Evolutionary conservation across 495 filamentous ascomycete species (phyloP).

Genomic region (Neurospora terricola): DNA sequence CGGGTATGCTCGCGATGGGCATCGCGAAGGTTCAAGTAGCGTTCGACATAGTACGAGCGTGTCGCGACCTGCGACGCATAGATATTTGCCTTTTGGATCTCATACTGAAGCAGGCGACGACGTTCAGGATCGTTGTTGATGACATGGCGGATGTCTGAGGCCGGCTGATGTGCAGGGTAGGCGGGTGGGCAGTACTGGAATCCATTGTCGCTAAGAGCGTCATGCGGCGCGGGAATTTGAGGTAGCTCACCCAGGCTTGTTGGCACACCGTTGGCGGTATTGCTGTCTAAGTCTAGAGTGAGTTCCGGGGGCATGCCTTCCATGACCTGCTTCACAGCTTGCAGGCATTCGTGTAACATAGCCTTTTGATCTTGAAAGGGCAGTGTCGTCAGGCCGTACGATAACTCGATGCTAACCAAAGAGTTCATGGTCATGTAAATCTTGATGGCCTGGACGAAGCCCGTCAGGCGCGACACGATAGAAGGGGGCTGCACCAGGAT

Average conservation of each 20-base stretch:
- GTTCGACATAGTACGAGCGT: slow-evolving; percentile 71
- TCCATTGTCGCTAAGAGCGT: not conserved
- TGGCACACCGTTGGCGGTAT: not conserved
- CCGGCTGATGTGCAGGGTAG: slow-evolving; percentile 20
- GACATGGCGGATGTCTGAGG: slow-evolving; percentile 28
- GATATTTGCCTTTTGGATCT: slow-evolving; percentile 81
- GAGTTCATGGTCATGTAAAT: slow-evolving; percentile 62
- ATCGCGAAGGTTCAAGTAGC: slow-evolving; percentile 60
- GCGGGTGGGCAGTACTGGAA: slow-evolving; percentile 29
- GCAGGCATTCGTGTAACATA: slow-evolving; percentile 51
- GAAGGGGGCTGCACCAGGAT: slow-evolving; percentile 53
- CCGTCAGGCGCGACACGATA: slow-evolving; percentile 52
- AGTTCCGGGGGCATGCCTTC: slow-evolving; percentile 52
- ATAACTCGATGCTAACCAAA: slow-evolving; percentile 59
- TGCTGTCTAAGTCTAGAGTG: slow-evolving; percentile 33
- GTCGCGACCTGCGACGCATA: slow-evolving; percentile 65
- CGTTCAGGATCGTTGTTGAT: slow-evolving; percentile 25
- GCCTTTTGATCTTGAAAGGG: slow-evolving; percentile 63
- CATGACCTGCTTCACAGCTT: slow-evolving; percentile 49
- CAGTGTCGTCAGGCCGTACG: slow-evolving; percentile 58
- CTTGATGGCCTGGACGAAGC: slow-evolving; percentile 67
- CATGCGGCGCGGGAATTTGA: slow-evolving; percentile 5
- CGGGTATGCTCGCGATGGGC: slow-evolving; percentile 31
- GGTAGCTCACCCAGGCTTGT: not conserved
- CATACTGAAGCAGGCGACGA: slow-evolving; percentile 55